phyloP scores from a whole-genome alignment of 352 stramenopile species.

The Phytophthora agathidicida region DNA sequence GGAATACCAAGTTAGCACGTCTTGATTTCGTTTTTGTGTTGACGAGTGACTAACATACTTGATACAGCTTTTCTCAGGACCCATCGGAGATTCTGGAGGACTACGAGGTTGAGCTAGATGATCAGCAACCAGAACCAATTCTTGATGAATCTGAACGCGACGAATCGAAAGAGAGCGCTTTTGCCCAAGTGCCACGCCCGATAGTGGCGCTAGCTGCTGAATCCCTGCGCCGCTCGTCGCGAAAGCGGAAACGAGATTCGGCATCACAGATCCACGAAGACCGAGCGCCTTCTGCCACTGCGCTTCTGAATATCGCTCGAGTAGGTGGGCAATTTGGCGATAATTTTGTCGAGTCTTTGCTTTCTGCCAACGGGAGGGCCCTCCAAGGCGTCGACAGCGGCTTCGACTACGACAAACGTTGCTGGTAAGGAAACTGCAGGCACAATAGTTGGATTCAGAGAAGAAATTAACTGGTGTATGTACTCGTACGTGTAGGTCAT shows the following conservation, averaged over 20 bases:
- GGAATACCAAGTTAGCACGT: conserved; percentile 52
- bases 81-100: conserved; percentile 52
- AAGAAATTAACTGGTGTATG: too few relatives aligned
- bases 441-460: too few relatives aligned
- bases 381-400: conserved; percentile 45
- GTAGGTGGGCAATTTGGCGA: conserved; percentile 46
- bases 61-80: conserved; percentile 55
- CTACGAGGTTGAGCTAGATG: conserved; percentile 39
- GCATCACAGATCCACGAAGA: too few relatives aligned
- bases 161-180: conserved; percentile 28
- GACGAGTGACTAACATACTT: conserved; percentile 12
- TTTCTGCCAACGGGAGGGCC: conserved; percentile 48
- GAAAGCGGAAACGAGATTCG: conserved; percentile 49
- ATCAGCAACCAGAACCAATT: background rate
- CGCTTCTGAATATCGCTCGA: conserved; percentile 39
- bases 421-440: conserved; percentile 41
- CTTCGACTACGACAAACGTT: conserved; percentile 42
- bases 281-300: conserved; percentile 2
- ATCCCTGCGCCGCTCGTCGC: conserved; percentile 25
- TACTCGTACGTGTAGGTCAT: conserved; percentile 41
- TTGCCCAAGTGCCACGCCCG: conserved; percentile 46
- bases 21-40: conserved; percentile 15
- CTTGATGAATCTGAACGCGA: background rate
- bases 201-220: conserved; percentile 43
- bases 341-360: conserved; percentile 48